Evolutionary conservation across 2,329 filamentous ascomycete genomes (phyloP), one percentile per base, ranked within the genome.

Genomic region (Exophiala aquamarina): DNA sequence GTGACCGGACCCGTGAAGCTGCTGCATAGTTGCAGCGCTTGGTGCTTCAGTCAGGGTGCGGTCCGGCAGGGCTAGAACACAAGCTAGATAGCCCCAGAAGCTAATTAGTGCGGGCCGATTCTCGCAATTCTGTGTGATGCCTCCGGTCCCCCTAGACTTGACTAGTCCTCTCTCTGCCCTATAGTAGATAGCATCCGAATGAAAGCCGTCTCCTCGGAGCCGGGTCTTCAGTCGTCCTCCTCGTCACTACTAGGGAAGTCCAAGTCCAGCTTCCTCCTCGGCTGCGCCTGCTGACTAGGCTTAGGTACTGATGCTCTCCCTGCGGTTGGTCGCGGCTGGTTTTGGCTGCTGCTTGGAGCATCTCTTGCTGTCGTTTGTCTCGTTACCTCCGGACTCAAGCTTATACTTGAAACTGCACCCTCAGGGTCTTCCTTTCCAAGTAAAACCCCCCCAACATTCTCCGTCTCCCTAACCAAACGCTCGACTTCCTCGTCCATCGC

Each of bases 381-480:
- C 33, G 20, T 36, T 39, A 44, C 42, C 21, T 63, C 63, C 44
- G 58, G 64, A n/a, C 63, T 64, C 11, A 62, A 59, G 50, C 68
- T 63, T 29, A 65, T 67, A 40, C 66, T 60, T 39, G 65, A 66
- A 37, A 66, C 66, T 4, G 61, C 70, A 56, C 46, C 41, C 55
- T 26, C 59, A 40, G n/a, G 38, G 55, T 23, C 59, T 38, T n/a
- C 36, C 72, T 71, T 55, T 61, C 67, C 51, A 68, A 71, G n/a
- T 72, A 75, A 2, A 59, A 59, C 17, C 56, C 67, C 62, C 67
- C 73, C 51, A 67, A 68, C 58, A 62, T 77, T 53, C 65, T 78
- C 50, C 63, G 84, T 36, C 65, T 84, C 20, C 75, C 84, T 10
- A 11, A 73, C 63, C 50, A 72, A 42, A 34, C 66, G 61, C 32